Evolutionary conservation across 306 rosid genomes (phyloP).

Genomic region (Acacia crassicarpa): DNA sequence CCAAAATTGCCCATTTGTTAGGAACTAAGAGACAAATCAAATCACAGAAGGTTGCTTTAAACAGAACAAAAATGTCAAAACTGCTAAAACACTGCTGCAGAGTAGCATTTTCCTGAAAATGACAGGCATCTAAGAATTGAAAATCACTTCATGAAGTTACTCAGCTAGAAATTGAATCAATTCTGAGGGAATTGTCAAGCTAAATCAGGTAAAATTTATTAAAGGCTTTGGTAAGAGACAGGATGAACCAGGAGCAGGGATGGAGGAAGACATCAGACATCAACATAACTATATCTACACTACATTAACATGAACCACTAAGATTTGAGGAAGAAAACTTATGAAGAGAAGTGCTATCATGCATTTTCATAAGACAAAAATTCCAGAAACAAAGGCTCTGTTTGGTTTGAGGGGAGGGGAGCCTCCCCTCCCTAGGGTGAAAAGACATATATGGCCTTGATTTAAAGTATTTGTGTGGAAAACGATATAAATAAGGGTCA

Average conservation of each 20-base stretch:
- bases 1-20: neutral
- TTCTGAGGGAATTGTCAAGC: neutral
- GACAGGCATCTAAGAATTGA: neutral
- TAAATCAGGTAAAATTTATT: neutral
- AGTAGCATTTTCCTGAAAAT: neutral
- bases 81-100: neutral
- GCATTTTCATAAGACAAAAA: neutral
- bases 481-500: too few relatives aligned
- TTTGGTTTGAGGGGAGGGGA: too few relatives aligned
- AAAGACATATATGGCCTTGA: too few relatives aligned
- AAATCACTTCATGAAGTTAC: conserved; percentile 4
- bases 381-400: neutral
- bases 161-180: neutral
- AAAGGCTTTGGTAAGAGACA: neutral
- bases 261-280: conserved; percentile 8
- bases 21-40: neutral
- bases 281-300: neutral
- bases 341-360: neutral
- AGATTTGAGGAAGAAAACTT: conserved; percentile 11
- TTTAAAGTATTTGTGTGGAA: too few relatives aligned
- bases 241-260: neutral
- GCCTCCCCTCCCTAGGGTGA: too few relatives aligned
- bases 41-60: neutral
- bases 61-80: neutral
- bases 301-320: neutral